These are phyloP conservation scores for Ceratocystis diversiconidia DNA, from an alignment of 2,329 filamentous ascomycete genomes.

Conservation along the genomic window DNA sequence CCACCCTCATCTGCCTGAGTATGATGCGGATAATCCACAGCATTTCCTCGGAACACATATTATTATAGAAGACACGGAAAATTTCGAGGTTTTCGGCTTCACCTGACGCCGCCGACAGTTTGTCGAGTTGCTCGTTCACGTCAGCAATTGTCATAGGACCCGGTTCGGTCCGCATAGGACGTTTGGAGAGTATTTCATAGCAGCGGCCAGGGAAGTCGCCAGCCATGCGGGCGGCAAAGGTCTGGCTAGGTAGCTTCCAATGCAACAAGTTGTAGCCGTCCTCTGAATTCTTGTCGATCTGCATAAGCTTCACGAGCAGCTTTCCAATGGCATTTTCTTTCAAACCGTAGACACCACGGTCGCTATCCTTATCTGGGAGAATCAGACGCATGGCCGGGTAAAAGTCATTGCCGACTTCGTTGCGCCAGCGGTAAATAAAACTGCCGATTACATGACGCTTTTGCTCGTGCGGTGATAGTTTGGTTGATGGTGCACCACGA, in stretches of 20 bases:
- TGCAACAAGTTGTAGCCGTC: slow-evolving; percentile 75
- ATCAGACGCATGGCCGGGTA: slow-evolving; percentile 88
- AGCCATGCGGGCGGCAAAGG: slow-evolving; percentile 47
- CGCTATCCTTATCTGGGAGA: slow-evolving; percentile 80
- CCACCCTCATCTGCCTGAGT: slow-evolving; percentile 58
- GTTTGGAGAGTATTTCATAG: slow-evolving; percentile 71
- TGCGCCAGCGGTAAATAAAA: slow-evolving; percentile 77
- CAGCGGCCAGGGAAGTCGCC: slow-evolving; percentile 89
- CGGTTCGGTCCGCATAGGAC: slow-evolving; percentile 57
- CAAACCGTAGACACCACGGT: slow-evolving; percentile 81
- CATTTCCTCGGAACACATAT: slow-evolving; percentile 87
- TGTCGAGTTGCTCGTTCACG: slow-evolving; percentile 75
- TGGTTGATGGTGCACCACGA: slow-evolving; percentile 42
- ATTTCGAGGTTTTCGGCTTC: slow-evolving; percentile 77
- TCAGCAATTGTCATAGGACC: slow-evolving; percentile 77
- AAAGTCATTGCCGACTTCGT: slow-evolving; percentile 79
- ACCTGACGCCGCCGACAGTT: slow-evolving; percentile 56
- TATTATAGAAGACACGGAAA: slow-evolving; percentile 68
- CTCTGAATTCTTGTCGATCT: slow-evolving; percentile 79
- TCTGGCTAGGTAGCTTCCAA: slow-evolving; percentile 78
- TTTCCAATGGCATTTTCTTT: slow-evolving; percentile 88
- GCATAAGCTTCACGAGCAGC: slow-evolving; percentile 79
- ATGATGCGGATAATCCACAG: slow-evolving; percentile 93
- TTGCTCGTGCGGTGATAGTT: slow-evolving; percentile 59
- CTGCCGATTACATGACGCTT: slow-evolving; percentile 67